Evolutionary conservation across 169 alveolate species (phyloP), one percentile per base, ranked within the genome.

Genomic region (Plasmodium vivax): DNA sequence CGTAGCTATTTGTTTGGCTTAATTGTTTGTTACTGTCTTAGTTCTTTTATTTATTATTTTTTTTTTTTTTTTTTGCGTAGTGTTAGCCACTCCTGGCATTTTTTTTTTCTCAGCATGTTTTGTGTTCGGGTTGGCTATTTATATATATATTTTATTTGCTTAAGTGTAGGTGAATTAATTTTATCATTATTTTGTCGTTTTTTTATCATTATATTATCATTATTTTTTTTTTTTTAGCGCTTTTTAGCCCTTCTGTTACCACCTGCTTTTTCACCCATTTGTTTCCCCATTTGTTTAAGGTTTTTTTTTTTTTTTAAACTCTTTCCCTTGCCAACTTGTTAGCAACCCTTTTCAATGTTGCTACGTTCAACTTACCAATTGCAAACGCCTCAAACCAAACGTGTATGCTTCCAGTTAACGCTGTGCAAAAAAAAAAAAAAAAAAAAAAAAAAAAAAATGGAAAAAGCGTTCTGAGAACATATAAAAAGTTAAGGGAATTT

Each of bases 341-440:
- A 75, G 27, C 54, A 36, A 75, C 14, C 30, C 54, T 75, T 23
- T 75, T 36, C 45, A 16, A 1, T 14, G 12, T 75, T 75, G 45
- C 54, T 75, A 14, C 30, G 27, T 75, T 83, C 36, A 83, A 9
- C 47, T 83, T 27, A 43, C 73, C 62, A 58, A 62, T n/a, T 83
- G 45, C 71, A 36, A 14, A 83, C 23, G 10, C 41, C 23, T n/a
- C 72, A 38, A 83, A 62, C 23, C n/a, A n/a, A n/a, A n/a, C n/a
- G 72, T 19, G 71, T 56, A 56, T 51, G 3, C 30, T 83, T 83
- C 32, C 74, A 83, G 30, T 38, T 68, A n/a, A 32, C 27, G 19
- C 23, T 83, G 38, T 68, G 92, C 56, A 56, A 51, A 83, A 68
- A 27, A 83, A 83, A 83, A 83, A 83, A 83, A 83, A 83, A 82